Percentiles rank a stretch among this genome's conserved stretches.
Evolutionary conservation across 345 rosid species (phyloP).

Genomic region (Sonneratia caseolaris): DNA sequence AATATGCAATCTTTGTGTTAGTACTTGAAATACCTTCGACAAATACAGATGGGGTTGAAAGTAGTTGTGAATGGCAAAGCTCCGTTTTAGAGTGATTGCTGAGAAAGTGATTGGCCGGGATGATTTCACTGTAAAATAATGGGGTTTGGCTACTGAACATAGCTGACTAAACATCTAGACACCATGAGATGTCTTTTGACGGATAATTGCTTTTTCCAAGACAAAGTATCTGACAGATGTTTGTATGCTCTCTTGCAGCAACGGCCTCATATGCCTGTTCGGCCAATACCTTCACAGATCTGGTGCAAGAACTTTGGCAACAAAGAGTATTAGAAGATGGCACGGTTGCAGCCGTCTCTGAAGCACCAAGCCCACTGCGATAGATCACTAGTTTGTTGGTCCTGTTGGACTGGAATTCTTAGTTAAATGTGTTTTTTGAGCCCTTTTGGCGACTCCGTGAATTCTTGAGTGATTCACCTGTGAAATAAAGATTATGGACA

Average conservation of each 20-base stretch:
- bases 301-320: slow-evolving; percentile 99
- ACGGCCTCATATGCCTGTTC: slow-evolving; percentile 91
- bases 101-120: neutral
- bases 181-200: neutral
- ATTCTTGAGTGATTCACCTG: neutral
- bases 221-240: slow-evolving; percentile 3
- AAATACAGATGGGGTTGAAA: neutral
- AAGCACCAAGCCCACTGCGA: neutral
- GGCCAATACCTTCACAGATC: slow-evolving; percentile 93
- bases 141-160: neutral
- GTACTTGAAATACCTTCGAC: neutral
- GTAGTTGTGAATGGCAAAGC: neutral
- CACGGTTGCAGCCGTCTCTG: neutral
- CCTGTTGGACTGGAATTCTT: neutral
- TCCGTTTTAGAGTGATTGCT: neutral
- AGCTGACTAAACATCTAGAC: too few species aligned
- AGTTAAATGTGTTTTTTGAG: neutral
- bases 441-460: neutral
- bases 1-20: neutral
- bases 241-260: slow-evolving; percentile 47
- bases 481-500: neutral
- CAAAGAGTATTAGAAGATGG: slow-evolving; percentile 43
- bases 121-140: neutral
- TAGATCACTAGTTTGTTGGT: neutral
- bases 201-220: neutral